These are phyloP conservation scores for Ophiostoma pallidulum DNA, from an alignment of 2,329 filamentous ascomycete species.

Conservation along the genomic window DNA sequence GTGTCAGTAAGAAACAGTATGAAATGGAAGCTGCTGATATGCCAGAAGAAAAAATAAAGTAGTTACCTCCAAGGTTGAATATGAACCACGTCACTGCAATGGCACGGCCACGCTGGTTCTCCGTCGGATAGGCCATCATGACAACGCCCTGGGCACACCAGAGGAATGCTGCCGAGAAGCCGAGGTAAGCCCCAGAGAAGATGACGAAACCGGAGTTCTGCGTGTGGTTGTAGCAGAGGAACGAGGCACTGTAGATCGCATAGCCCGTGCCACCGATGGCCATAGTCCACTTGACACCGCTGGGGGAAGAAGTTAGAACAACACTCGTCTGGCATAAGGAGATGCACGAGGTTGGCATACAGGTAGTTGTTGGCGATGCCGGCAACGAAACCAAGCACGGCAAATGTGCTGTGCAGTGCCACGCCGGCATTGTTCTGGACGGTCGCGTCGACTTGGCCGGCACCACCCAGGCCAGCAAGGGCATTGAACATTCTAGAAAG, in stretches of 20 bases:
- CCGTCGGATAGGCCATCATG: constrained; percentile 48
- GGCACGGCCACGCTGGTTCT: constrained; percentile 4
- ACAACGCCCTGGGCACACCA: constrained; percentile 72
- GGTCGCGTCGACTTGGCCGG: constrained; percentile 43
- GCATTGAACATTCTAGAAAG: constrained; percentile 50
- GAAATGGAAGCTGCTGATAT: too few species aligned
- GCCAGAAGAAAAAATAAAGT: too few species aligned
- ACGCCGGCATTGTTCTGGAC: constrained; percentile 56
- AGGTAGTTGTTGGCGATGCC: constrained; percentile 58
- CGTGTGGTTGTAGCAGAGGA: constrained; percentile 59
- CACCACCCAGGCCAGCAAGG: constrained; percentile 50
- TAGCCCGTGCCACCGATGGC: constrained; percentile 64
- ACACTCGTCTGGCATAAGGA: too few species aligned
- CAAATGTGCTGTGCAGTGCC: constrained; percentile 64
- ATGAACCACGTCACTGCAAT: constrained; percentile 14
- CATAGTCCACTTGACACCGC: constrained; percentile 54
- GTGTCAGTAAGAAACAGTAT: too few species aligned
- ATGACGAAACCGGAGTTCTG: constrained; percentile 57
- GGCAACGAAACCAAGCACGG: constrained; percentile 57
- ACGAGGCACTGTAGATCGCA: constrained; percentile 57
- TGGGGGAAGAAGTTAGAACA: too few species aligned
- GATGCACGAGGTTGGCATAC: background rate
- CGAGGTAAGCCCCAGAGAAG: constrained; percentile 64
- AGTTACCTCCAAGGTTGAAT: constrained; percentile 22
- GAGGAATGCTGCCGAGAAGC: constrained; percentile 63